These are phyloP conservation scores for Lactifluus rugatus DNA, from an alignment of 768 basidiomycete genomes.

Conservation along the genomic window DNA sequence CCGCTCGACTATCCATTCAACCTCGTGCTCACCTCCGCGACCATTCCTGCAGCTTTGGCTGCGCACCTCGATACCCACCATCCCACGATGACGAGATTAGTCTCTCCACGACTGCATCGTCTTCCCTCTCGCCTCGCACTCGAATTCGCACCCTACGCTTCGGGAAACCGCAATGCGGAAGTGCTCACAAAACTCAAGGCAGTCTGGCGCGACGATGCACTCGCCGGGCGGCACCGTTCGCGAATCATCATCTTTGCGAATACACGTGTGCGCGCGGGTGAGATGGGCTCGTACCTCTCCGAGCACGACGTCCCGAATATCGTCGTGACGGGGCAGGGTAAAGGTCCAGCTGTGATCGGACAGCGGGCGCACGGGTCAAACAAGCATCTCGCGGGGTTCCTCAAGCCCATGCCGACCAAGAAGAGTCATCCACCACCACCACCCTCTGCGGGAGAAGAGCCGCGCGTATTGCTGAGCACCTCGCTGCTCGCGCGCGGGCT, in stretches of 20 bases:
- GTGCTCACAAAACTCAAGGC: slow-evolving; percentile 63
- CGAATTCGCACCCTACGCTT: slow-evolving; percentile 66
- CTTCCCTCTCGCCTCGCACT: slow-evolving; percentile 62
- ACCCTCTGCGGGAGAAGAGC: slow-evolving; percentile 19
- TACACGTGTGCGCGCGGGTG: slow-evolving; percentile 19
- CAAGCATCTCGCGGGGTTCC: slow-evolving; percentile 17
- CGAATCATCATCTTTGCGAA: slow-evolving; percentile 84
- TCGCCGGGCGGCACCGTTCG: slow-evolving; percentile 31
- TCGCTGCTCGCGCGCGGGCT: slow-evolving; percentile 85
- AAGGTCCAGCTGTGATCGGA: background rate
- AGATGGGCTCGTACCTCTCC: slow-evolving; percentile 16
- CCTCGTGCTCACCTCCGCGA: slow-evolving; percentile 75
- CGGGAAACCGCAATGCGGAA: slow-evolving; percentile 74
- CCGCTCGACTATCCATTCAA: slow-evolving; percentile 63
- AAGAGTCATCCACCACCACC: slow-evolving; percentile 27
- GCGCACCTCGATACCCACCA: slow-evolving; percentile 54
- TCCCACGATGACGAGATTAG: slow-evolving; percentile 57
- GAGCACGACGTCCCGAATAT: slow-evolving; percentile 4
- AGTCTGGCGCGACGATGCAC: slow-evolving; percentile 66
- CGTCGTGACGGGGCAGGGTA: slow-evolving; percentile 11
- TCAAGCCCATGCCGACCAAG: slow-evolving; percentile 1
- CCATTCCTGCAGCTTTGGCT: slow-evolving; percentile 70
- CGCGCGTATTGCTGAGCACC: slow-evolving; percentile 77
- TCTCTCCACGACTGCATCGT: slow-evolving; percentile 71
- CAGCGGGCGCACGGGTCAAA: slow-evolving; percentile 14